Evolutionary conservation across 1,284 basidiomycete species (phyloP).

Genomic region (Tilletiopsis washingtonensis): DNA sequence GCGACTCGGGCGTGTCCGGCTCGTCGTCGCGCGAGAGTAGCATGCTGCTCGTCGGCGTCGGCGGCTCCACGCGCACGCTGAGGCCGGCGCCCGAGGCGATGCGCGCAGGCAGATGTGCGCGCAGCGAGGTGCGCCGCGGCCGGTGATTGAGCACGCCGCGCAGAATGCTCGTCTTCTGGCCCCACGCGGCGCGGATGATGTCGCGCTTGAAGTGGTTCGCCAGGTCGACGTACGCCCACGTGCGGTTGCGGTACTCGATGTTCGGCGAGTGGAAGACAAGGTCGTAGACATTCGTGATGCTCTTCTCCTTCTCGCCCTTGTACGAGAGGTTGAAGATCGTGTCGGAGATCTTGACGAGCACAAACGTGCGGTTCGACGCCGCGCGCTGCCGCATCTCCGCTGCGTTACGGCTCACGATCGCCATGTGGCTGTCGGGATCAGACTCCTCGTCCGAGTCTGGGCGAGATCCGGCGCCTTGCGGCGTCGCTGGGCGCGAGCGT

Average conservation of each 20-base stretch:
- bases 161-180: constrained; percentile 36
- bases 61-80: constrained; percentile 15
- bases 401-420: constrained; percentile 33
- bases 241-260: constrained; percentile 75
- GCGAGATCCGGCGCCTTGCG: not conserved
- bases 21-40: too few species aligned
- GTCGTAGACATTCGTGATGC: constrained; percentile 53
- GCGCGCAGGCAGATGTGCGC: constrained; percentile 12
- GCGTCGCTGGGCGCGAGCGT: too few species aligned
- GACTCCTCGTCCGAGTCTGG: constrained; percentile 4
- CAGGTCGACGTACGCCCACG: constrained; percentile 57
- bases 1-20: too few species aligned
- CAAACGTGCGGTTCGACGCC: constrained; percentile 58
- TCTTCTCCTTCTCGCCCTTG: constrained; percentile 53
- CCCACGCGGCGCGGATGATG: constrained; percentile 42
- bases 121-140: constrained; percentile 14
- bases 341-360: constrained; percentile 69
- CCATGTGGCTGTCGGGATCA: constrained; percentile 13
- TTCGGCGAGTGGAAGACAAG: constrained; percentile 53
- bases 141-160: constrained; percentile 32
- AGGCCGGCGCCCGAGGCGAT: constrained; percentile 9
- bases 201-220: constrained; percentile 41
- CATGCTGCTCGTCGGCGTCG: constrained; percentile 10
- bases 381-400: constrained; percentile 51
- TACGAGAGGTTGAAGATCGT: constrained; percentile 51